Evolutionary conservation across 108 stramenopile species (phyloP).

Genomic region (Craspedostauros australis): DNA sequence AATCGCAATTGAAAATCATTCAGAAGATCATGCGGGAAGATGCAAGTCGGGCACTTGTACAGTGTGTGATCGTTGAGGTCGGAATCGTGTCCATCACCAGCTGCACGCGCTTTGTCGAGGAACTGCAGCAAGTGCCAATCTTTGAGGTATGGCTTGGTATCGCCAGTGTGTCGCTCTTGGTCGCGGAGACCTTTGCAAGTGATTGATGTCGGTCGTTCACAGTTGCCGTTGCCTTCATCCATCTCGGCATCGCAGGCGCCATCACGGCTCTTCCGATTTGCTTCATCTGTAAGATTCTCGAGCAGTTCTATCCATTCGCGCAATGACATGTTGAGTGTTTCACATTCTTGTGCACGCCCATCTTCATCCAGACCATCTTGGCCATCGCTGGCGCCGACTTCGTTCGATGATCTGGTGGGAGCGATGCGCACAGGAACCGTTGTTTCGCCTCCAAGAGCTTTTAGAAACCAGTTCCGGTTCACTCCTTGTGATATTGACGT

Average conservation of each 20-base stretch:
- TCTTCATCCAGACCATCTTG: slow-evolving; percentile 38
- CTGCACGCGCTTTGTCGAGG: slow-evolving; percentile 5
- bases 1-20: slow-evolving; percentile 45
- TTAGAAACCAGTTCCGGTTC: slow-evolving; percentile 54
- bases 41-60: slow-evolving; percentile 42
- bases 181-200: neutral
- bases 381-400: neutral
- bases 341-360: slow-evolving; percentile 67
- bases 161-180: neutral
- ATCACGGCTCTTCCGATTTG: no score
- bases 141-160: slow-evolving; percentile 49
- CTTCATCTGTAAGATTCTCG: neutral
- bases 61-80: slow-evolving; percentile 17
- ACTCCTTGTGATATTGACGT: neutral
- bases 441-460: slow-evolving; percentile 35
- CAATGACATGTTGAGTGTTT: slow-evolving; percentile 37
- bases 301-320: slow-evolving; percentile 39
- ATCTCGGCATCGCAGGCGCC: neutral
- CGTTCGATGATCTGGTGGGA: slow-evolving; percentile 1
- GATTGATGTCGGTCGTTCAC: neutral
- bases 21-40: slow-evolving; percentile 51
- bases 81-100: neutral
- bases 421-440: slow-evolving; percentile 53
- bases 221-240: neutral
- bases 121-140: slow-evolving; percentile 70